phyloP scores from a whole-genome alignment of 163 green algal genomes.

The Scenedesmus sp. region DNA sequence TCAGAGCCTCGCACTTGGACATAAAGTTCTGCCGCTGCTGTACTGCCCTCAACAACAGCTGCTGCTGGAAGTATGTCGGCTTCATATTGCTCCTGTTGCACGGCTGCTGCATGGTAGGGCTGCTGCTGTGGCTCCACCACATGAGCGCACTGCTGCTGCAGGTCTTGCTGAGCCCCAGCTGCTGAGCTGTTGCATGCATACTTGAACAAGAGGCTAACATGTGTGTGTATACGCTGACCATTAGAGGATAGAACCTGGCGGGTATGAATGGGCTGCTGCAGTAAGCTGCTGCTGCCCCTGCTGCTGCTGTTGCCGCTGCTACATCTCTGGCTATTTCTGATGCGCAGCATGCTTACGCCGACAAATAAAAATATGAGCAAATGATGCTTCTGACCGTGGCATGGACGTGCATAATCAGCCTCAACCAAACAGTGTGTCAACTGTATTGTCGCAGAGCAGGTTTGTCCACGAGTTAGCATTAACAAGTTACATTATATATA shows the following conservation, averaged over 20 bases:
- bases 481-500: no score
- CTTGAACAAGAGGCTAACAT: not conserved
- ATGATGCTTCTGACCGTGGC: not conserved
- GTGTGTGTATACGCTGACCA: not conserved
- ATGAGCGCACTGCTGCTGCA: not conserved
- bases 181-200: not conserved
- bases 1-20: not conserved
- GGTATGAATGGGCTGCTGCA: not conserved
- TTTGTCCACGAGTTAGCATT: not conserved
- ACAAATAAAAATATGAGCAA: not conserved
- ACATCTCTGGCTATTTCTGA: not conserved
- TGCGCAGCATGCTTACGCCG: not conserved
- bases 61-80: no score
- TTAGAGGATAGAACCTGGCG: not conserved
- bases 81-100: not conserved
- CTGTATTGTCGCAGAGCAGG: not conserved
- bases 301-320: constrained; percentile 15
- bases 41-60: not conserved
- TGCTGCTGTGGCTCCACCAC: not conserved
- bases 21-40: not conserved
- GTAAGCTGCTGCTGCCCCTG: not conserved
- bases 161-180: not conserved
- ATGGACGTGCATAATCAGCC: not conserved
- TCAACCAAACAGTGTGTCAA: not conserved
- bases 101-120: not conserved